Evolutionary conservation across 1,284 basidiomycete genomes (phyloP), one percentile per base, ranked within the genome.

Genomic region (Uromyces viciae-fabae): DNA sequence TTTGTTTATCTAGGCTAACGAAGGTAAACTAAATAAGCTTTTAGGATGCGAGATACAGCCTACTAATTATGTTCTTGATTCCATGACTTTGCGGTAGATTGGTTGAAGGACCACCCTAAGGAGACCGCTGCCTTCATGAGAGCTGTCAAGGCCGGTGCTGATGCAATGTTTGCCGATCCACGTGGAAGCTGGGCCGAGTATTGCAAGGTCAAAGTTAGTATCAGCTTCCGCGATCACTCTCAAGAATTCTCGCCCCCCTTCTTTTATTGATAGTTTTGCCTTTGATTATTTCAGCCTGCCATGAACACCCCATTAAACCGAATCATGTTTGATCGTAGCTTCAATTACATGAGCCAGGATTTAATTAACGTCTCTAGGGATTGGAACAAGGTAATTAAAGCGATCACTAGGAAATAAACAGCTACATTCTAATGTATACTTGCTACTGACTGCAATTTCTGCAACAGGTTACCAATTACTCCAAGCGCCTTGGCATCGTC

Each of bases 71-170:
- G 11, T 62, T 62, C 60, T 62, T 19, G 19, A 14, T 28, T 5
- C 36, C n/a, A 43, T n/a, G n/a, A n/a, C n/a, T n/a, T n/a, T n/a
- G n/a, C n/a, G n/a, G 31, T n/a, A 80, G 78, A 72, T 62, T 80
- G 78, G 78, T 82, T 87, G 81, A 75, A 75, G n/a, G 80, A 81
- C 33, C 82, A 86, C 81, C 85, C 85, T 5, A 84, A 85, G n/a
- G 85, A 86, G 82, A 85, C 84, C 36, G 83, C 83, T 2, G 85
- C 85, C 8, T 86, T 87, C 81, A 86, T 87, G 85, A 84, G 84
- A 28, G 86, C 86, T 15, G 83, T 87, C 82, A 87, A 87, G 83
- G 84, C 84, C 49, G 87, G 84, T 31, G 83, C 85, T 42, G 86
- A 86, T 82, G 84, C 84, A 78, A 82, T 87, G 56, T 82, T 84